These are phyloP conservation scores for Chlorella sp. DNA, from an alignment of 139 green algal genomes.

Conservation along the genomic window DNA sequence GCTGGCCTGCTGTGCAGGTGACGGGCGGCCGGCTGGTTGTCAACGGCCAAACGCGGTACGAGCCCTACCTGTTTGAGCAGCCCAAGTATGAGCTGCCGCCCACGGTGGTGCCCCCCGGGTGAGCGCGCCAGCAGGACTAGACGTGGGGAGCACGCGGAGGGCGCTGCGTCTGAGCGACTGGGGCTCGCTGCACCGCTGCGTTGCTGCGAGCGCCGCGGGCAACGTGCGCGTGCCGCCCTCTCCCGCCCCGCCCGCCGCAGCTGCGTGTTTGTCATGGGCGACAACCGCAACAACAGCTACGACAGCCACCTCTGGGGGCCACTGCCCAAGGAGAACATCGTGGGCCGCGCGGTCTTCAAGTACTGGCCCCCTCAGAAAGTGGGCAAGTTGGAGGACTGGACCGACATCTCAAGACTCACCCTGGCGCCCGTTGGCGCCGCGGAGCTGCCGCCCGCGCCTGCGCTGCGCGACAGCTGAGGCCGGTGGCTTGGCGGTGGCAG, in stretches of 20 bases:
- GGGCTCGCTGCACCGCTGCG: neutral
- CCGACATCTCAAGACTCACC: slow-evolving; percentile 25
- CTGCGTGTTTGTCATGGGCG: slow-evolving; percentile 94
- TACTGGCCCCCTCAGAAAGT: slow-evolving; percentile 92
- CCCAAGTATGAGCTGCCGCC: slow-evolving; percentile 73
- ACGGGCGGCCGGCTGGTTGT: slow-evolving; percentile 81
- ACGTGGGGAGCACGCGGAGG: no score
- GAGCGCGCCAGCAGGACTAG: slow-evolving; percentile 19
- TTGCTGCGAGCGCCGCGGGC: no score
- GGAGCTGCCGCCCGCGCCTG: slow-evolving; percentile 21
- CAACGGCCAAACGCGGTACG: slow-evolving; percentile 74
- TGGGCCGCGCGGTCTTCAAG: slow-evolving; percentile 84
- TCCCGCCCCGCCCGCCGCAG: slow-evolving; percentile 35
- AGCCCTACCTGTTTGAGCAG: slow-evolving; percentile 87
- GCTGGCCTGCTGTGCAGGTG: slow-evolving; percentile 79
- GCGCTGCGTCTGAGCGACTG: neutral
- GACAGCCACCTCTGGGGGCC: slow-evolving; percentile 97
- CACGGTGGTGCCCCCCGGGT: slow-evolving; percentile 67
- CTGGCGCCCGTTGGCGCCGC: neutral
- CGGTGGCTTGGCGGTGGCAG: neutral
- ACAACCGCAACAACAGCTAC: slow-evolving; percentile 99
- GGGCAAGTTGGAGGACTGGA: slow-evolving; percentile 67
- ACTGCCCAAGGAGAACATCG: slow-evolving; percentile 85
- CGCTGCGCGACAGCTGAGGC: slow-evolving; percentile 25
- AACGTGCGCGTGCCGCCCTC: neutral